Conservation (phyloP, 2,329 filamentous ascomycete genomes). For the Diaporthe caulivora region DNA sequence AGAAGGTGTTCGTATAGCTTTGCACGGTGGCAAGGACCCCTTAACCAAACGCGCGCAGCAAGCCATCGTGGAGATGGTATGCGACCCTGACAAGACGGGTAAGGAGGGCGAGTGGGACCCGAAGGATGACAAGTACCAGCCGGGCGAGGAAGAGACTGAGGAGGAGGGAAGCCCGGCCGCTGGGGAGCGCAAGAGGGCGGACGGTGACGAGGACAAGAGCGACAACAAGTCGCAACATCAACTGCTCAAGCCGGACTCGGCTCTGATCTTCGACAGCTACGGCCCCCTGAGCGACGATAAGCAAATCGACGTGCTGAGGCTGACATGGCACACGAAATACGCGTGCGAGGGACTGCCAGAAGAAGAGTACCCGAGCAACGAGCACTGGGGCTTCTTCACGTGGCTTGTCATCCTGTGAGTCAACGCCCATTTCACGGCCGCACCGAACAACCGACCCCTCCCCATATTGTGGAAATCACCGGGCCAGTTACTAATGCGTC, state of each 20-base stretch:
- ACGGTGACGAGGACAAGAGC: constrained; percentile 46
- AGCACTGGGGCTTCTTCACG: constrained; percentile 94
- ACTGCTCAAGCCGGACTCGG: constrained; percentile 67
- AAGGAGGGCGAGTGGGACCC: constrained; percentile 76
- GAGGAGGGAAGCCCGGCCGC: constrained; percentile 39
- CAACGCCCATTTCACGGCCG: constrained; percentile 10
- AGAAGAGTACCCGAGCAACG: constrained; percentile 54
- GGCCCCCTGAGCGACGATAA: constrained; percentile 67
- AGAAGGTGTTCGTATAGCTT: constrained; percentile 78
- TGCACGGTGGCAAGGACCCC: constrained; percentile 71
- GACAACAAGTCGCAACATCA: constrained; percentile 61
- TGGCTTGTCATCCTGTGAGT: constrained; percentile 95
- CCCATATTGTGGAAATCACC: neutral
- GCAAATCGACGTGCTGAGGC: constrained; percentile 72
- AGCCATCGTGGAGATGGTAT: constrained; percentile 88
- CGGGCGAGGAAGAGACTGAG: constrained; percentile 24
- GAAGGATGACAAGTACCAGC: constrained; percentile 64
- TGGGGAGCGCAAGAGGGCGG: constrained; percentile 36
- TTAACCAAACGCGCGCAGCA: constrained; percentile 68
- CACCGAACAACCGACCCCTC: neutral
- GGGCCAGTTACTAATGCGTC: constrained; percentile 38
- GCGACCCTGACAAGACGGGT: constrained; percentile 79
- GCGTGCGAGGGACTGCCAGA: constrained; percentile 75
- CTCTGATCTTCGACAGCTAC: constrained; percentile 84
- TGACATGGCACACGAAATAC: constrained; percentile 90